A percentile compares a stretch with the other conserved stretches of the same genome.
Evolutionary conservation across 2,329 filamentous ascomycete species (phyloP).

Genomic region (Escovopsis sp.): DNA sequence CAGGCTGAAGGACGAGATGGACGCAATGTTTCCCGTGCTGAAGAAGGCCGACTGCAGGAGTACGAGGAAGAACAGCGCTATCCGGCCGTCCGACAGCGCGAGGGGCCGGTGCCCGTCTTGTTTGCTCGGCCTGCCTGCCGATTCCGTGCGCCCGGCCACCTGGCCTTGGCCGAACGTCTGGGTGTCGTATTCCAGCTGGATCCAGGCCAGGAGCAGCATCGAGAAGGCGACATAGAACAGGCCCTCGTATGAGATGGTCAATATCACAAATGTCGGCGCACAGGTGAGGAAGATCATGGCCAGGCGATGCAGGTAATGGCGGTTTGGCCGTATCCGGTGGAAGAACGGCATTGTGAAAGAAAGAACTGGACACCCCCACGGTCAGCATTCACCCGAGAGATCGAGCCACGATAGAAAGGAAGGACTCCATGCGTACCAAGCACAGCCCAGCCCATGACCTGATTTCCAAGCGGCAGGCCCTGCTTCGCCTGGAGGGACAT

Average conservation of each 20-base stretch:
- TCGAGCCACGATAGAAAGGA: not conserved
- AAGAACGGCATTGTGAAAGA: conserved; percentile 69
- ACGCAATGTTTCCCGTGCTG: conserved; percentile 90
- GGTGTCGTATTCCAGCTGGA: conserved; percentile 74
- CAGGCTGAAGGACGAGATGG: conserved; percentile 81
- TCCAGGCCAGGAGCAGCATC: conserved; percentile 71
- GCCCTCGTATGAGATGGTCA: conserved; percentile 94
- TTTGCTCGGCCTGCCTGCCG: not conserved
- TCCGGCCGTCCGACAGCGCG: conserved; percentile 67
- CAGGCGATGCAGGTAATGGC: conserved; percentile 79
- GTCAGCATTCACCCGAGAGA: conserved; percentile 3
- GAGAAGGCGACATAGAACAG: conserved; percentile 91
- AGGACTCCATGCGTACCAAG: conserved; percentile 40
- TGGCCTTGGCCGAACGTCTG: conserved; percentile 9
- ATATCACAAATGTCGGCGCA: conserved; percentile 83
- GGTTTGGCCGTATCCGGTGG: conserved; percentile 69
- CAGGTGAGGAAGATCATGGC: conserved; percentile 85
- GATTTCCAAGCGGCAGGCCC: conserved; percentile 76
- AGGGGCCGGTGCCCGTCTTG: conserved; percentile 43
- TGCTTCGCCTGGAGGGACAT: conserved; percentile 70
- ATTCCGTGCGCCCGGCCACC: conserved; percentile 7
- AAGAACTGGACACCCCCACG: conserved; percentile 32
- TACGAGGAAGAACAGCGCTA: conserved; percentile 89
- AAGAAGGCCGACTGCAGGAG: conserved; percentile 94
- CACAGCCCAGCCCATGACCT: conserved; percentile 71